Evolutionary conservation across 345 rosid species (phyloP).

Genomic region (Erysimum cheiranthoides): DNA sequence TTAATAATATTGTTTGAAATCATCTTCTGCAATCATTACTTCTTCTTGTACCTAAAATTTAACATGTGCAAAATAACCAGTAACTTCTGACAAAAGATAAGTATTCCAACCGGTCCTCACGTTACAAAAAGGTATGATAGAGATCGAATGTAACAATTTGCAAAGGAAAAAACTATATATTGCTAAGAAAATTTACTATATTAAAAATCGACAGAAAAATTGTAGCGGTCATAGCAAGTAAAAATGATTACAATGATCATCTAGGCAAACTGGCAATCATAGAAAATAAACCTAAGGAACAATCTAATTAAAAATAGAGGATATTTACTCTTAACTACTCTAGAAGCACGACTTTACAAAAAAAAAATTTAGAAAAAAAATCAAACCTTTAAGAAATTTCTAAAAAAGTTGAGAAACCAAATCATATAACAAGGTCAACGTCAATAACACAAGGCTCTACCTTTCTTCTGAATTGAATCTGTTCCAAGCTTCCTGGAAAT

Average conservation of each 20-base stretch:
- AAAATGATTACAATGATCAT: slow-evolving; percentile 13
- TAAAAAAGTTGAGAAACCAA: not conserved
- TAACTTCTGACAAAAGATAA: not conserved
- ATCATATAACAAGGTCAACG: slow-evolving; percentile 14
- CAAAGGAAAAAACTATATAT: not conserved
- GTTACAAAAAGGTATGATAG: not conserved
- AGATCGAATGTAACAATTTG: not conserved
- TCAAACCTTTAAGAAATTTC: not conserved
- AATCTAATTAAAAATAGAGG: not conserved
- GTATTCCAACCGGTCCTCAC: not conserved
- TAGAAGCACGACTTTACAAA: slow-evolving; percentile 23
- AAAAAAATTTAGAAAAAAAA: not conserved
- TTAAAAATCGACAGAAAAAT: not conserved
- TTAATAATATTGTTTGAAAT: not conserved
- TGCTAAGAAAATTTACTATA: not conserved
- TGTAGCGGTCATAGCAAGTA: slow-evolving; percentile 3
- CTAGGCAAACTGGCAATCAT: not conserved
- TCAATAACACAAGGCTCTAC: slow-evolving; percentile 45
- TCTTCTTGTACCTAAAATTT: not conserved
- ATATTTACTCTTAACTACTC: slow-evolving; percentile 20
- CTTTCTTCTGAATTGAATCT: slow-evolving; percentile 94
- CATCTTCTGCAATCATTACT: not conserved
- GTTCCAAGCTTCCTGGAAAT: slow-evolving; percentile 92
- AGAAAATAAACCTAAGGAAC: not conserved
- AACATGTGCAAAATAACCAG: not conserved